phyloP scores from a whole-genome alignment of 768 basidiomycete species.

The Russula dissimulans region DNA sequence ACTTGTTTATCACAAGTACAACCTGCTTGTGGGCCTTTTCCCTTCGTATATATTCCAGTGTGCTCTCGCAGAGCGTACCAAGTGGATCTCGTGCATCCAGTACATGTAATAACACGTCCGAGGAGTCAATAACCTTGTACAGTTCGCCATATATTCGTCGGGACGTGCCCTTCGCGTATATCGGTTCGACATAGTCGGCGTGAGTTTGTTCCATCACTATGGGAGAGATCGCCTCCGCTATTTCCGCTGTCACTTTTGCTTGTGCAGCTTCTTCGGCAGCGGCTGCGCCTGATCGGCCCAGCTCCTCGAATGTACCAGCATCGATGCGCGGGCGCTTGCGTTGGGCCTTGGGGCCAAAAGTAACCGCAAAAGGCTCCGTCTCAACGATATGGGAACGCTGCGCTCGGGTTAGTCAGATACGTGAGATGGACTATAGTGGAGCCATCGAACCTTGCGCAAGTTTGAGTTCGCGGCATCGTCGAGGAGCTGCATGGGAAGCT shows the following conservation, averaged over 20 bases:
- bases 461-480: constrained; percentile 83
- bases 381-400: constrained; percentile 91
- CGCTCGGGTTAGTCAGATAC: not conserved
- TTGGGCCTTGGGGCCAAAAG: constrained; percentile 93
- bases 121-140: constrained; percentile 99
- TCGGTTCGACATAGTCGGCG: constrained; percentile 78
- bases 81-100: constrained; percentile 93
- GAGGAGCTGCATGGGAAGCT: constrained; percentile 92
- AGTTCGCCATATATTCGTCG: constrained; percentile 94
- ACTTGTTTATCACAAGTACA: constrained; percentile 95
- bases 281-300: constrained; percentile 54
- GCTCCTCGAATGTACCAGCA: constrained; percentile 87
- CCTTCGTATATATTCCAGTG: constrained; percentile 86
- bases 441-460: constrained; percentile 51
- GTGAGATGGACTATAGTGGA: not conserved
- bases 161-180: constrained; percentile 92
- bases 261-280: constrained; percentile 46
- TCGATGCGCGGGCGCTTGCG: constrained; percentile 83
- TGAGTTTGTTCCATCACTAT: constrained; percentile 49
- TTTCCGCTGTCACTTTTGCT: constrained; percentile 33
- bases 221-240: constrained; percentile 34
- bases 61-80: constrained; percentile 91
- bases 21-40: constrained; percentile 98
- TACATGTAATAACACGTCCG: constrained; percentile 91
- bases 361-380: constrained; percentile 89